Conservation (phyloP, 495 filamentous ascomycete genomes). For the Tetracladium marchalianum region DNA sequence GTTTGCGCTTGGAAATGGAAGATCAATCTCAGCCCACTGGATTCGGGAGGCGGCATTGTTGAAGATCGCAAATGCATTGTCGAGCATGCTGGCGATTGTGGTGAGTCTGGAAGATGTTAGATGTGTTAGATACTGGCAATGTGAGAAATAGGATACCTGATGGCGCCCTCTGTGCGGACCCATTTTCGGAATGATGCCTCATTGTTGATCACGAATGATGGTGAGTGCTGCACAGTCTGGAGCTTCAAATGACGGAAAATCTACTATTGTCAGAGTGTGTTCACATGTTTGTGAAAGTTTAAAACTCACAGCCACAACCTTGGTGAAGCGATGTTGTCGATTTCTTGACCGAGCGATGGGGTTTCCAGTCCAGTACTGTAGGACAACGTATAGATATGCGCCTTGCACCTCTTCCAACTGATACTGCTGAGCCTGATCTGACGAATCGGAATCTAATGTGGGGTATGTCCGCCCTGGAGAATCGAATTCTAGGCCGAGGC, state of each 20-base stretch:
- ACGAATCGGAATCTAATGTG: constrained; percentile 10
- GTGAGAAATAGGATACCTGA: constrained; percentile 4
- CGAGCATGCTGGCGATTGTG: constrained; percentile 15
- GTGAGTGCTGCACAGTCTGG: constrained; percentile 10
- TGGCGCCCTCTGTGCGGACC: constrained; percentile 14
- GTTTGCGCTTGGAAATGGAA: constrained; percentile 14
- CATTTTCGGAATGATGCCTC: constrained; percentile 12
- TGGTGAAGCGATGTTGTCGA: constrained; percentile 16
- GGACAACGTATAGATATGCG: constrained; percentile 18
- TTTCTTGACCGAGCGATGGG: constrained; percentile 14
- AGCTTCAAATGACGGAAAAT: constrained; percentile 16
- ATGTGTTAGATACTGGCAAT: not conserved
- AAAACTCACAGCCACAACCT: constrained; percentile 15
- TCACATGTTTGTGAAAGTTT: not conserved
- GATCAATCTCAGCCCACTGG: constrained; percentile 19
- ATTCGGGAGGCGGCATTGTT: constrained; percentile 18
- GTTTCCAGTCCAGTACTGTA: constrained; percentile 21
- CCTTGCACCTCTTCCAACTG: constrained; percentile 20
- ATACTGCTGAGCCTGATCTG: constrained; percentile 15
- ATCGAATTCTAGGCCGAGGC: constrained; percentile 16
- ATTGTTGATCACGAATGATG: constrained; percentile 7
- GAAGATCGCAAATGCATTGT: constrained; percentile 20
- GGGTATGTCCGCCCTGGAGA: constrained; percentile 14
- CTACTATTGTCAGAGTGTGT: constrained; percentile 2
- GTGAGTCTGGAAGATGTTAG: constrained; percentile 1